Base-by-base conservation (phyloP, 768 basidiomycete species). In the Podaxis sp. region DNA sequence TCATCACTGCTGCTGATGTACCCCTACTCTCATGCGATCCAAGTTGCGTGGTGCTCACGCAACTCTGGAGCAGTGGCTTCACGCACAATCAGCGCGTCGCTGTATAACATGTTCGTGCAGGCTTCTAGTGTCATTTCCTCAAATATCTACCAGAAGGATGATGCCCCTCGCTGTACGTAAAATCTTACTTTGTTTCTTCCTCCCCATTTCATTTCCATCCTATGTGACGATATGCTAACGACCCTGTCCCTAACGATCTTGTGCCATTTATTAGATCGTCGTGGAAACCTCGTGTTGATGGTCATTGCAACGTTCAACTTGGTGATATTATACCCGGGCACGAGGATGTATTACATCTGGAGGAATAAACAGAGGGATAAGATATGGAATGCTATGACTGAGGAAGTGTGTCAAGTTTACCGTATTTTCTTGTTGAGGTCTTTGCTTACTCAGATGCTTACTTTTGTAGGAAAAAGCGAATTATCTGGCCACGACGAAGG, bases 21-120 rank as follows among this genome's bases (percentile, higher is more conserved):
- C 36, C 64, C 69, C 4, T 79, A 79, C 61, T 77, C 77, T 13
- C 81, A 82, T 63, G 78, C 81, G 2, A 81, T 83, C 40, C 80
- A 83, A 70, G 81, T 84, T 7, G 82, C 71, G 21, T 86, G 82
- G 84, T 82, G 81, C 64, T 85, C 84, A 13, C 79, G 83, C 28
- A 86, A 86, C 61, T 74, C 83, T 0, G 84, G 84, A 32, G 82
- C 77, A 1, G 85, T 86, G 10, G 82, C 84, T 5, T 82, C 82
- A 60, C 74, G 84, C 11, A 85, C 84, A 0, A 83, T 85, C 52
- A 84, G 82, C 55, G 83, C 82, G 0, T 84, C 84, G 0, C 50
- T 86, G 50, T 85, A 84, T 63, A 85, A 85, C 66, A 85, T 84
- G 82, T 71, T 68, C 51, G 67, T 71, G 2, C 70, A 71, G 53